Conservation (phyloP, 192 early-diverging fungal species). For the Diversispora epigaea region DNA sequence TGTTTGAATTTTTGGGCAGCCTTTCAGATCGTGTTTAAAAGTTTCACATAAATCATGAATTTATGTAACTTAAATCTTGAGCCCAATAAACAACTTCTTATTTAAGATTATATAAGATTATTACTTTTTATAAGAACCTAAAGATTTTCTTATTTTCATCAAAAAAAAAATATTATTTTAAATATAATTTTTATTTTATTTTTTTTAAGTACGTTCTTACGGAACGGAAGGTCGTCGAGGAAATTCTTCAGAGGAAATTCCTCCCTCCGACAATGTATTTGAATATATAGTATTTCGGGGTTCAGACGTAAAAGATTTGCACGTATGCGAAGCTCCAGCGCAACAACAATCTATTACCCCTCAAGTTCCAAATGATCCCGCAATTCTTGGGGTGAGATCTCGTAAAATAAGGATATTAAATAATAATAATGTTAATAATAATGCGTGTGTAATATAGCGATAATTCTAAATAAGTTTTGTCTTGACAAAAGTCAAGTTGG, state of each 20-base stretch:
- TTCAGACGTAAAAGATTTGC: conserved; percentile 86
- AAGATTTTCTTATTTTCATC: no score
- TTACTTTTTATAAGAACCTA: no score
- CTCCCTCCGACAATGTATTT: conserved; percentile 80
- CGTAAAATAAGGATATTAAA: not conserved
- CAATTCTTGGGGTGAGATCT: conserved; percentile 64
- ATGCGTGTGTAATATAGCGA: no score
- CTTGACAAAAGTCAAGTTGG: not conserved
- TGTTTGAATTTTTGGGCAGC: not conserved
- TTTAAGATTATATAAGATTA: no score
- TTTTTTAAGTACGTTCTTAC: conserved; percentile 73
- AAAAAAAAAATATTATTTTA: not conserved
- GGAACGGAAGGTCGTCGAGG: conserved; percentile 91
- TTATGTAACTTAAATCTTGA: no score
- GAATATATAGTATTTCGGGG: conserved; percentile 94
- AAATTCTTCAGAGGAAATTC: conserved; percentile 81
- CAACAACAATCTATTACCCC: conserved; percentile 54
- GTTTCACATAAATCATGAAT: no score
- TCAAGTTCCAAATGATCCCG: conserved; percentile 79
- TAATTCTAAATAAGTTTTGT: not conserved
- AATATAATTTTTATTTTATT: not conserved
- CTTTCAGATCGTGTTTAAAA: not conserved
- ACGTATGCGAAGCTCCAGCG: conserved; percentile 61
- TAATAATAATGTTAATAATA: no score
- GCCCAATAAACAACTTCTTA: no score